Evolutionary conservation across 192 early-diverging fungal species (phyloP).

Genomic region (Coemansia sp.): DNA sequence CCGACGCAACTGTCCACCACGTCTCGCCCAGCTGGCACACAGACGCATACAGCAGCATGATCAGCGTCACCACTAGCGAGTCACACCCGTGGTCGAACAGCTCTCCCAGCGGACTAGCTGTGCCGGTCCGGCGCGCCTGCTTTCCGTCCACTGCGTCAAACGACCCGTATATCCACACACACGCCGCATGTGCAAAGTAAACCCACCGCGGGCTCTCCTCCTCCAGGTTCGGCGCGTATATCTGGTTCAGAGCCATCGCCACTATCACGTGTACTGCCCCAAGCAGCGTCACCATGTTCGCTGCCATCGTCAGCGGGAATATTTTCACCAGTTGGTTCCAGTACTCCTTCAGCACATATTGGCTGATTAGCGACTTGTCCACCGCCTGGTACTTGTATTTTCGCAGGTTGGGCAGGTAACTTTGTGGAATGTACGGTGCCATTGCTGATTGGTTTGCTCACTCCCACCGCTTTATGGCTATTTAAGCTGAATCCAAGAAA

Average conservation of each 20-base stretch:
- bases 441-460: conserved; percentile 9
- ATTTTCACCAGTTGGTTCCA: conserved; percentile 83
- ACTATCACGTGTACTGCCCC: conserved; percentile 77
- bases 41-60: conserved; percentile 60
- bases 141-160: conserved; percentile 95
- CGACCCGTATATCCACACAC: conserved; percentile 85
- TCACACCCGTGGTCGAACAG: conserved; percentile 93
- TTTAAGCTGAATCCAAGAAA: no score
- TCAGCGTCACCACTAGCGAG: conserved; percentile 65
- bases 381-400: conserved; percentile 85
- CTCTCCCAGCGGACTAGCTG: conserved; percentile 87
- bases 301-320: conserved; percentile 83
- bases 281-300: conserved; percentile 87
- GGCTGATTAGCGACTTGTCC: conserved; percentile 75
- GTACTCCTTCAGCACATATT: conserved; percentile 77
- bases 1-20: conserved; percentile 64
- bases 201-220: conserved; percentile 78
- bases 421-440: conserved; percentile 60
- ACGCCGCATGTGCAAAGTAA: conserved; percentile 72
- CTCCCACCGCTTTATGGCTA: no score
- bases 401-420: conserved; percentile 67
- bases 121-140: conserved; percentile 86
- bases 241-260: conserved; percentile 70
- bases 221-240: conserved; percentile 68
- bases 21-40: conserved; percentile 67